These are phyloP conservation scores for Colletotrichum cordylinicola DNA, from an alignment of 2,329 filamentous ascomycete genomes.

Conservation along the genomic window DNA sequence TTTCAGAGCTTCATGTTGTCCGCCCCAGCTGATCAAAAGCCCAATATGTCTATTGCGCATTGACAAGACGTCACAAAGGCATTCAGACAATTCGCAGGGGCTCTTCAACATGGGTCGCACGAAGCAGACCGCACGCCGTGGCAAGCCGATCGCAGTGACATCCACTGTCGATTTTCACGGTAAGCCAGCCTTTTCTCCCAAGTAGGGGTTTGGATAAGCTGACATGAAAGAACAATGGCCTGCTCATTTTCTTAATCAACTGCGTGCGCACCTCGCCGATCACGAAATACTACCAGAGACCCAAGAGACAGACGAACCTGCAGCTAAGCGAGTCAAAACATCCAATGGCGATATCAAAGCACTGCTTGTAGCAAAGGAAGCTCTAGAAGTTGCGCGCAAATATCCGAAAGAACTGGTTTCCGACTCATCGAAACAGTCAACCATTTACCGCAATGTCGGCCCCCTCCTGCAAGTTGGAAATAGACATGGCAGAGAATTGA, in stretches of 20 bases:
- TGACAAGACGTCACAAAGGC: background rate
- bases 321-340: constrained; percentile 6
- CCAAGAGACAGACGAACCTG: background rate
- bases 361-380: background rate
- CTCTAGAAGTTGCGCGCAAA: constrained; percentile 6
- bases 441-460: background rate
- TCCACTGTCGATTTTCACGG: constrained; percentile 7
- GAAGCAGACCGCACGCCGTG: constrained; percentile 1
- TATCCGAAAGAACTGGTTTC: background rate
- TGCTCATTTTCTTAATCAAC: background rate
- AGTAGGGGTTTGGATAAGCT: background rate
- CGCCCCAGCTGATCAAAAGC: background rate
- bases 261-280: background rate
- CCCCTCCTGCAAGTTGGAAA: background rate
- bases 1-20: background rate
- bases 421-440: background rate
- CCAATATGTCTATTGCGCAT: background rate
- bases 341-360: background rate
- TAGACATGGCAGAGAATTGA: background rate
- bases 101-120: constrained; percentile 5
- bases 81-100: background rate
- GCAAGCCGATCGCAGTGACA: background rate
- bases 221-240: constrained; percentile 11
- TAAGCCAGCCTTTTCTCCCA: background rate
- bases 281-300: background rate